phyloP scores from a whole-genome alignment of 2,329 filamentous ascomycete species.

The Xylogone sp. region DNA sequence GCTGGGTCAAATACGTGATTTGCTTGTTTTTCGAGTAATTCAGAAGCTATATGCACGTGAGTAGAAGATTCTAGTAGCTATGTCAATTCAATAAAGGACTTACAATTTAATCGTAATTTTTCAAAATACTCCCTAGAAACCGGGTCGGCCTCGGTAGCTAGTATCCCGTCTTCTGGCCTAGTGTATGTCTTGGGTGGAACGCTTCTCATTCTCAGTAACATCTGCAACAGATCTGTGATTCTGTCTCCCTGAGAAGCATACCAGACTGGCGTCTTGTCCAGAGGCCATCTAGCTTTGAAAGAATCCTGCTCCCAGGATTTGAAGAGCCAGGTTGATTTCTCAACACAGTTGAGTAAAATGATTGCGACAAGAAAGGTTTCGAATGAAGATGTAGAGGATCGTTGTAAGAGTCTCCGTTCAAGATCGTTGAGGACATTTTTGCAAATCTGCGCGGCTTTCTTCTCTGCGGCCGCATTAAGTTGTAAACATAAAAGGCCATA shows the following conservation, averaged over 20 bases:
- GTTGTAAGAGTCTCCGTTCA: conserved; percentile 58
- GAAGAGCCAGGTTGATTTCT: conserved; percentile 67
- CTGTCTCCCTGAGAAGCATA: conserved; percentile 58
- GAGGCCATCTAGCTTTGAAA: conserved; percentile 52
- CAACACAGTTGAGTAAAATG: conserved; percentile 61
- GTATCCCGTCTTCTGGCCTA: conserved; percentile 36
- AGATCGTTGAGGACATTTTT: conserved; percentile 56
- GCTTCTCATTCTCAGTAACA: conserved; percentile 58
- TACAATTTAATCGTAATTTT: conserved; percentile 53
- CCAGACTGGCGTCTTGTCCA: conserved; percentile 51
- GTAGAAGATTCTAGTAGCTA: not conserved
- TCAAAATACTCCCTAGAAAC: conserved; percentile 50
- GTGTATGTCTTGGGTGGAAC: conserved; percentile 49
- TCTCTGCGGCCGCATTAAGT: conserved; percentile 60
- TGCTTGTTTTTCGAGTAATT: conserved; percentile 27
- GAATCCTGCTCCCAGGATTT: conserved; percentile 64
- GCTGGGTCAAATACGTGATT: conserved; percentile 23
- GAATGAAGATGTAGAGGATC: conserved; percentile 56
- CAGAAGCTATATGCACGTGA: conserved; percentile 17
- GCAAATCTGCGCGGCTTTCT: conserved; percentile 57
- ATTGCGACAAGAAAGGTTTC: conserved; percentile 59
- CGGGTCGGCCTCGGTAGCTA: conserved; percentile 39
- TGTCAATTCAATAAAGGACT: conserved; percentile 26
- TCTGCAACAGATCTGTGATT: conserved; percentile 54
- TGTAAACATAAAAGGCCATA: conserved; percentile 62